Evolutionary conservation across 2,329 filamentous ascomycete genomes (phyloP).

Genomic region (Ceratocystis lukuohia): DNA sequence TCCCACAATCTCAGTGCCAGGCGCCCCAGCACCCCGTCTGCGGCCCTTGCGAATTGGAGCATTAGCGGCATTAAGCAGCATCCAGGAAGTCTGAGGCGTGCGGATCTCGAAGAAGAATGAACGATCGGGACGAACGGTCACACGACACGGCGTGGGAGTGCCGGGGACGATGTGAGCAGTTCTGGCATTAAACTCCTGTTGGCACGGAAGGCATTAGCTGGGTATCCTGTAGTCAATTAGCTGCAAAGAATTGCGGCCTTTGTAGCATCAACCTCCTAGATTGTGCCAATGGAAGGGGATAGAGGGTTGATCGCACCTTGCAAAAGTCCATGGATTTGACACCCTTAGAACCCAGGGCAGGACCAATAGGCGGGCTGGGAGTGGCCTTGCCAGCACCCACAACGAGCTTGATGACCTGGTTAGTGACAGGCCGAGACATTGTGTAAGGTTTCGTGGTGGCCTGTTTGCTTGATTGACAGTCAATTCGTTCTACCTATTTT

Average conservation of each 20-base stretch:
- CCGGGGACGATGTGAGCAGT: slow-evolving; percentile 73
- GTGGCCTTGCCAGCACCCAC: slow-evolving; percentile 91
- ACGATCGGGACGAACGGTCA: slow-evolving; percentile 84
- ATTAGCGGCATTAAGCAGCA: slow-evolving; percentile 72
- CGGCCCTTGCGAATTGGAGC: slow-evolving; percentile 63
- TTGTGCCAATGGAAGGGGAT: neutral
- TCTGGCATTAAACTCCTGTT: slow-evolving; percentile 88
- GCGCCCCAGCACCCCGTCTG: slow-evolving; percentile 61
- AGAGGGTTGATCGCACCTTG: slow-evolving; percentile 49
- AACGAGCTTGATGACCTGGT: slow-evolving; percentile 90
- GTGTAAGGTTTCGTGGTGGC: slow-evolving; percentile 16
- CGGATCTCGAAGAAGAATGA: slow-evolving; percentile 87
- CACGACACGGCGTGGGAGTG: slow-evolving; percentile 77
- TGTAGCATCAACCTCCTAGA: neutral
- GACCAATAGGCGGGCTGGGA: slow-evolving; percentile 90
- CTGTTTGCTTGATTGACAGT: neutral
- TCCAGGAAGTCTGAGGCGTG: slow-evolving; percentile 84
- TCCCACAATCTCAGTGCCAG: slow-evolving; percentile 67
- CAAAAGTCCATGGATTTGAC: slow-evolving; percentile 99
- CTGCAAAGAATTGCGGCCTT: neutral
- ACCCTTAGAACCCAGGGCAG: slow-evolving; percentile 90
- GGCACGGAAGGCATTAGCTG: slow-evolving; percentile 14
- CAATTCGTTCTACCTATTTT: neutral
- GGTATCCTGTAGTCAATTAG: neutral
- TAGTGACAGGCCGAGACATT: slow-evolving; percentile 41